Evolutionary conservation across 1,139 yeast genomes (phyloP).

Genomic region (Petasospora rhodanensis): DNA sequence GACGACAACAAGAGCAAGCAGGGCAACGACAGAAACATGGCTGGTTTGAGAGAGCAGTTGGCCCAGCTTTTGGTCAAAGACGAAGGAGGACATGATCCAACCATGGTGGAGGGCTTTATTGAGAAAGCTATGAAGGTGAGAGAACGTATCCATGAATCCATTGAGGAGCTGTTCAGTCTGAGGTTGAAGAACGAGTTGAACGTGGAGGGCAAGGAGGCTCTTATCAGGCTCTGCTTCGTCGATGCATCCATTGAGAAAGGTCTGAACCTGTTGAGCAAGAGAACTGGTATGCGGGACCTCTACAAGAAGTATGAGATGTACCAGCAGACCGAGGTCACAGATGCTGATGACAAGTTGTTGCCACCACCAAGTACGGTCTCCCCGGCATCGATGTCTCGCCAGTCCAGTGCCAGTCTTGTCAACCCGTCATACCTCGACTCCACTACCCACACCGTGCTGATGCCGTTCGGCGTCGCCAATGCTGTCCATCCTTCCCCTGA

Average conservation of each 20-base stretch:
- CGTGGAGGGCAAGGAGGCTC: constrained; percentile 68
- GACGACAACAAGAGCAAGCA: constrained; percentile 2
- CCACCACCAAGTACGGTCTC: neutral
- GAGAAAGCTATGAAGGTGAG: constrained; percentile 41
- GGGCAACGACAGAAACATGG: constrained; percentile 17
- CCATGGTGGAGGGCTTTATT: constrained; percentile 36
- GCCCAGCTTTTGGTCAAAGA: constrained; percentile 27
- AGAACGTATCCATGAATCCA: constrained; percentile 45
- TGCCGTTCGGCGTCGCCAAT: constrained; percentile 29
- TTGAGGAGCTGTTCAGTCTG: constrained; percentile 51
- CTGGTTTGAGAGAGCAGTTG: constrained; percentile 31
- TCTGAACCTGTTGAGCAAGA: constrained; percentile 44
- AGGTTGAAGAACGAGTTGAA: constrained; percentile 51
- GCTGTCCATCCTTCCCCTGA: too few species aligned
- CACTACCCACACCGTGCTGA: constrained; percentile 29
- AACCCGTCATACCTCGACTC: constrained; percentile 26
- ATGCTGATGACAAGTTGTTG: neutral
- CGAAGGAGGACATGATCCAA: constrained; percentile 24
- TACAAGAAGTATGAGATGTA: constrained; percentile 1
- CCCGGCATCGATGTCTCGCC: constrained; percentile 11
- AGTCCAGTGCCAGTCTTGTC: constrained; percentile 14
- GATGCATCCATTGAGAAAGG: constrained; percentile 71
- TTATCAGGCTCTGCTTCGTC: constrained; percentile 60
- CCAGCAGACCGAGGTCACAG: neutral
- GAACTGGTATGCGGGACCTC: constrained; percentile 10